These are phyloP conservation scores for Neodidymelliopsis sp. DNA, from an alignment of 2,329 filamentous ascomycete species.

Conservation along the genomic window DNA sequence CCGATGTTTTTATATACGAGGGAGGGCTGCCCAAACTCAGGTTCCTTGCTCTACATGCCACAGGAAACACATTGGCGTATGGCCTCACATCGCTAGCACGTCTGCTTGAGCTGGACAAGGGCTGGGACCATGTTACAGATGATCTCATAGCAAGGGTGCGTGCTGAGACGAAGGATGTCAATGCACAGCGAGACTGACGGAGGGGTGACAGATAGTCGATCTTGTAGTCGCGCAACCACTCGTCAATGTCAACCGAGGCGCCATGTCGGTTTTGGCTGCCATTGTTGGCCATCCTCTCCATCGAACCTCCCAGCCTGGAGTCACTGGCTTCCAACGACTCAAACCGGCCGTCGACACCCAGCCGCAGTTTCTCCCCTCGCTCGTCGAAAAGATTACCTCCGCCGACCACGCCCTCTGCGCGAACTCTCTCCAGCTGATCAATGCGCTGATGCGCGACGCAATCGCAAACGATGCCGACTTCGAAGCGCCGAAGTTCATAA, in stretches of 20 bases:
- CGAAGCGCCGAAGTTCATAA: slow-evolving; percentile 96
- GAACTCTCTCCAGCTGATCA: slow-evolving; percentile 93
- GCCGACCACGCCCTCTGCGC: slow-evolving; percentile 95
- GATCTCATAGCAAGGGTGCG: slow-evolving; percentile 73
- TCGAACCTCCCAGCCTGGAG: slow-evolving; percentile 62
- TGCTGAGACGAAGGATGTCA: slow-evolving; percentile 12
- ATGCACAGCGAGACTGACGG: slow-evolving; percentile 11
- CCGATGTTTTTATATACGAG: slow-evolving; percentile 92
- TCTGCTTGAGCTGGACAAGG: slow-evolving; percentile 94
- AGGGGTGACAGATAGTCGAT: slow-evolving; percentile 72
- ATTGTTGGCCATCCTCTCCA: slow-evolving; percentile 85
- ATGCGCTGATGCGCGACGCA: slow-evolving; percentile 91
- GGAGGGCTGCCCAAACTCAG: slow-evolving; percentile 84
- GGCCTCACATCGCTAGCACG: slow-evolving; percentile 87
- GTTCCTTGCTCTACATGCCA: slow-evolving; percentile 81
- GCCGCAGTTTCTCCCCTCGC: slow-evolving; percentile 92
- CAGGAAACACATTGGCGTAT: slow-evolving; percentile 94
- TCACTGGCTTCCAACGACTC: slow-evolving; percentile 87
- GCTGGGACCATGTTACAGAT: slow-evolving; percentile 86
- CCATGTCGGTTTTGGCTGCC: slow-evolving; percentile 94
- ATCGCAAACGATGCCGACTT: slow-evolving; percentile 78
- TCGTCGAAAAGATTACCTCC: slow-evolving; percentile 89
- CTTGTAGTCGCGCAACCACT: slow-evolving; percentile 93
- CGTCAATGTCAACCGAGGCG: slow-evolving; percentile 95
- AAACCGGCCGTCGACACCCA: slow-evolving; percentile 91